phyloP scores from a whole-genome alignment of 2,329 filamentous ascomycete species.

The Plectosphaerella plurivora region DNA sequence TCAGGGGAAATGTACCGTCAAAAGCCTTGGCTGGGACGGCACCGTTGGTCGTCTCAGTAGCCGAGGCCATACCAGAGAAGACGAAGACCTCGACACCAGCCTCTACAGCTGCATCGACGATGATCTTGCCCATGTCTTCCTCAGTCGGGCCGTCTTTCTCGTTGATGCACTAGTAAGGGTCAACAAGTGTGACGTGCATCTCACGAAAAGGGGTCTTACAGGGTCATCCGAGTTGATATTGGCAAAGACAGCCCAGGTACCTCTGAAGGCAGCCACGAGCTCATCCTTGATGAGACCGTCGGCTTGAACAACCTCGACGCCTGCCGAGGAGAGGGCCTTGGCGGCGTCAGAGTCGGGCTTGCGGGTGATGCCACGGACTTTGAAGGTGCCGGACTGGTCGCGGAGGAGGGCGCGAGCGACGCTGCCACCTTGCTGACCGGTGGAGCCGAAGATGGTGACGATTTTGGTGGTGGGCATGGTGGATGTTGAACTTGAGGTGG shows the following conservation, averaged over 20 bases:
- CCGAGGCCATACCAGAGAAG: conserved; percentile 28
- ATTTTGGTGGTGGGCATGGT: conserved; percentile 20
- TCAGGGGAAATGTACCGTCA: conserved; percentile 21
- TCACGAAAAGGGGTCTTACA: neutral
- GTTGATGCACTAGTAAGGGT: conserved; percentile 9
- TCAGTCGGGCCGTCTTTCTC: conserved; percentile 22
- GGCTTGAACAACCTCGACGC: conserved; percentile 24
- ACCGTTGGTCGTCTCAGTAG: conserved; percentile 25
- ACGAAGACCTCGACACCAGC: conserved; percentile 29
- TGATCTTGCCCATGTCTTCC: conserved; percentile 25
- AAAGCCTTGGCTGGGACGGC: conserved; percentile 22
- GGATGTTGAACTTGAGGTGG: neutral
- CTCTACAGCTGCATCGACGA: conserved; percentile 26
- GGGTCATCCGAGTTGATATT: conserved; percentile 27
- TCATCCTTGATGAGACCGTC: conserved; percentile 19
- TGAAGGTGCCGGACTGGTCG: conserved; percentile 19
- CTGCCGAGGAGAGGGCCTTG: conserved; percentile 16
- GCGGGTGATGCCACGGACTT: conserved; percentile 22
- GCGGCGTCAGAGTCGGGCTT: conserved; percentile 21
- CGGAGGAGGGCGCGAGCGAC: conserved; percentile 23
- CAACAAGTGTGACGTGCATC: neutral
- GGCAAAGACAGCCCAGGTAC: conserved; percentile 26
- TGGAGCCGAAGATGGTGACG: conserved; percentile 26
- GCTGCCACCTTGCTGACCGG: conserved; percentile 23
- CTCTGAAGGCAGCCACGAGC: conserved; percentile 19